Evolutionary conservation across 2,329 filamentous ascomycete species (phyloP).

Genomic region (Emydomyces testavorans): DNA sequence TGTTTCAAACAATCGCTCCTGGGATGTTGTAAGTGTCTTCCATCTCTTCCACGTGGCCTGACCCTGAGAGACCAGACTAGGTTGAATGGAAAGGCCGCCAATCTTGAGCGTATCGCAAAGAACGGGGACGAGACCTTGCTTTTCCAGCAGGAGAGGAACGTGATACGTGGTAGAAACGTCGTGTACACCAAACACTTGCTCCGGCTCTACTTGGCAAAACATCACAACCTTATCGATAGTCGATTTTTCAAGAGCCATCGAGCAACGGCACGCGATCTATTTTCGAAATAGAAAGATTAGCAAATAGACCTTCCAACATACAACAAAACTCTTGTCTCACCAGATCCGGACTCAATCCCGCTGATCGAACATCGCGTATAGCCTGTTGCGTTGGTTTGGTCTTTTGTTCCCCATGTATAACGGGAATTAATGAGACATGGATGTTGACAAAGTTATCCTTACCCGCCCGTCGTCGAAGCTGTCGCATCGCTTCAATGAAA

Average conservation of each 20-base stretch:
- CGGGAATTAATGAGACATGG: constrained; percentile 76
- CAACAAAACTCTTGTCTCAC: constrained; percentile 34
- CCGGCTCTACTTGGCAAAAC: constrained; percentile 73
- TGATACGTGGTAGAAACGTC: constrained; percentile 89
- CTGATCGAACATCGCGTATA: constrained; percentile 70
- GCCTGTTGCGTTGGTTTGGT: constrained; percentile 94
- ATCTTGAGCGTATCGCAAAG: constrained; percentile 56
- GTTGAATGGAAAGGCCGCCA: constrained; percentile 44
- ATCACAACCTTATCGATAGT: constrained; percentile 80
- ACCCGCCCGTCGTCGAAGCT: constrained; percentile 59
- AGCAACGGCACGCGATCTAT: constrained; percentile 85
- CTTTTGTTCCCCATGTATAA: constrained; percentile 68
- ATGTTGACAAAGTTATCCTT: constrained; percentile 76
- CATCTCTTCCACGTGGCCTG: constrained; percentile 64
- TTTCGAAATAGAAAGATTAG: not conserved
- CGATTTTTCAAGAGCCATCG: constrained; percentile 56
- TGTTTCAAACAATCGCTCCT: constrained; percentile 54
- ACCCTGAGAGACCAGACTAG: constrained; percentile 51
- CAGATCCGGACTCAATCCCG: constrained; percentile 61
- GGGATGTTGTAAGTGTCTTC: constrained; percentile 57
- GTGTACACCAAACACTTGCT: constrained; percentile 77
- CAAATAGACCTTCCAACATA: not conserved
- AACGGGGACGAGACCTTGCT: constrained; percentile 62
- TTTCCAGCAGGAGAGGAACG: constrained; percentile 79
- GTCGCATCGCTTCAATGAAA: constrained; percentile 73